Evolutionary conservation across 2,329 filamentous ascomycete genomes (phyloP).

Genomic region (Biscogniauxia marginata): DNA sequence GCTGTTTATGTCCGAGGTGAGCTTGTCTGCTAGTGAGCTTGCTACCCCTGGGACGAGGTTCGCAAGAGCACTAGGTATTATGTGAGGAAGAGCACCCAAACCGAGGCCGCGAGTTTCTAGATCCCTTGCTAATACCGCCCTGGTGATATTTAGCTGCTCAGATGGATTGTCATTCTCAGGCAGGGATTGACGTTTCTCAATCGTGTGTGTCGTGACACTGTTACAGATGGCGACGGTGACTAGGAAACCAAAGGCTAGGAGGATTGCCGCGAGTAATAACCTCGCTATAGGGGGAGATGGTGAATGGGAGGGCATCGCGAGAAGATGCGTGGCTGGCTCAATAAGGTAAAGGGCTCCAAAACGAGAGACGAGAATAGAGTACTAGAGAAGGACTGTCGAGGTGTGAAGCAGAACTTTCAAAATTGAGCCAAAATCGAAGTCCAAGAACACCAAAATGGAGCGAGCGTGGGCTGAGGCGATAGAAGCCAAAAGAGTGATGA

Average conservation of each 20-base stretch:
- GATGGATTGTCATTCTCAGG: slow-evolving; percentile 1
- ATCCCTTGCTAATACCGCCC: not conserved
- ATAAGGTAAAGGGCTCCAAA: not conserved
- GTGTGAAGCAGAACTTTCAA: slow-evolving; percentile 19
- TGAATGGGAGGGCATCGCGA: slow-evolving; percentile 17
- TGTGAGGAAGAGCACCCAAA: slow-evolving; percentile 11
- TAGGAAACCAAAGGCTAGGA: slow-evolving; percentile 19
- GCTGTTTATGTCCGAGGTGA: slow-evolving; percentile 16
- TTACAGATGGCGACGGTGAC: slow-evolving; percentile 10
- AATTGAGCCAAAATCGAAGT: slow-evolving; percentile 29
- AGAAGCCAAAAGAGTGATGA: slow-evolving; percentile 20
- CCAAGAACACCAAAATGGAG: slow-evolving; percentile 33
- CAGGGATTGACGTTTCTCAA: slow-evolving; percentile 4
- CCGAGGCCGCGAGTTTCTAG: slow-evolving; percentile 17
- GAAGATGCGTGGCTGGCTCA: not conserved
- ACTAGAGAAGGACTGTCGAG: slow-evolving; percentile 12
- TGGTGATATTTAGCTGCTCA: not conserved
- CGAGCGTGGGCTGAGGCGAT: slow-evolving; percentile 12
- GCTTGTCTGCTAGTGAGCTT: slow-evolving; percentile 14
- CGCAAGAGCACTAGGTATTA: slow-evolving; percentile 13
- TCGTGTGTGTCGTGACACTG: slow-evolving; percentile 2
- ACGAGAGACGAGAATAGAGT: slow-evolving; percentile 4
- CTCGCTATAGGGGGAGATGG: slow-evolving; percentile 16
- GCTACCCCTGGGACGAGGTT: slow-evolving; percentile 14
- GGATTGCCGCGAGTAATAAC: slow-evolving; percentile 14